Evolutionary conservation across 345 rosid species (phyloP).

Genomic region (Arabidopsis arenosa): DNA sequence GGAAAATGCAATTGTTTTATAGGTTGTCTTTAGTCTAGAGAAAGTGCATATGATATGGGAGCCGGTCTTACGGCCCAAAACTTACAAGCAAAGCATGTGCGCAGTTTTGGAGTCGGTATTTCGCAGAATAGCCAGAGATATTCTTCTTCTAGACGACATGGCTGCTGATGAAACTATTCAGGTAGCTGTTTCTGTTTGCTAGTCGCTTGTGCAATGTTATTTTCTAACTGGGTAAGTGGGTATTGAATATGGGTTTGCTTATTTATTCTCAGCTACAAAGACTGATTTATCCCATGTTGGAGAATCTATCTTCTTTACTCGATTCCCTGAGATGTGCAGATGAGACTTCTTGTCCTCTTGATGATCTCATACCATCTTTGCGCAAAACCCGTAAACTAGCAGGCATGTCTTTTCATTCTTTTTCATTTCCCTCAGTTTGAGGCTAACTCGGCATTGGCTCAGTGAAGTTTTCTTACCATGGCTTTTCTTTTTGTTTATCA

Average conservation of each 20-base stretch:
- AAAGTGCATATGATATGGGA: conserved; percentile 96
- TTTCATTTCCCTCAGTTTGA: not conserved
- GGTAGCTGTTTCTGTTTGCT: conserved; percentile 48
- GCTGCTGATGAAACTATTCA: conserved; percentile 98
- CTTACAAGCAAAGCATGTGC: conserved; percentile 87
- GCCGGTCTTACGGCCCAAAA: conserved; percentile 75
- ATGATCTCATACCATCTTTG: conserved; percentile 76
- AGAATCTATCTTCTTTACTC: conserved; percentile 65
- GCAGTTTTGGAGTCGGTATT: conserved; percentile 78
- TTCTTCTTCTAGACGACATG: conserved; percentile 89
- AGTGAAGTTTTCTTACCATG: conserved; percentile 4
- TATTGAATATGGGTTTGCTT: conserved; percentile 26
- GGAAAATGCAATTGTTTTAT: conserved; percentile 32
- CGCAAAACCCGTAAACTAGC: conserved; percentile 81
- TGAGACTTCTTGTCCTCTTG: conserved; percentile 47
- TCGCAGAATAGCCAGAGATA: conserved; percentile 71
- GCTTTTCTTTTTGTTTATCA: conserved; percentile 14
- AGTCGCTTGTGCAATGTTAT: conserved; percentile 7
- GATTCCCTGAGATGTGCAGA: conserved; percentile 61
- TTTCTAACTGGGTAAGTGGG: not conserved
- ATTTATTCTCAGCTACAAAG: conserved; percentile 74
- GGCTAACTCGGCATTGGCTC: conserved; percentile 13
- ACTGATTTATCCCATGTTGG: conserved; percentile 77
- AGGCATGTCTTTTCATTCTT: conserved; percentile 53
- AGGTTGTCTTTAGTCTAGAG: conserved; percentile 91